Evolutionary conservation across 2,329 filamentous ascomycete species (phyloP).

Genomic region (Rhinocladiella mackenziei): DNA sequence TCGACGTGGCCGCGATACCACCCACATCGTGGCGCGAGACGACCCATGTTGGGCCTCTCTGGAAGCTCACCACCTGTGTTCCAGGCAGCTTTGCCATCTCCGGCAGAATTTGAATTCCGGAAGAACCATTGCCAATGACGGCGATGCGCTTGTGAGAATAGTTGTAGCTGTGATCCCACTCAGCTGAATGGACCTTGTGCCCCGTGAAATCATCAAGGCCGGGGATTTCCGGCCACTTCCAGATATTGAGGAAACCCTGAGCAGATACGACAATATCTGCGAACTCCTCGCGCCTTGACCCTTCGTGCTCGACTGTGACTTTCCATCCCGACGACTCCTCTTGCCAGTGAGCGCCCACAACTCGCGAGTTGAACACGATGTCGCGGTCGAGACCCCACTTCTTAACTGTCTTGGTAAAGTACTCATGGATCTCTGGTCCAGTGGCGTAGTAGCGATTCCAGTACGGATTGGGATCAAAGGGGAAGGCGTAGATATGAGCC

Average conservation of each 20-base stretch:
- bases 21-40: conserved; percentile 31
- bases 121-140: conserved; percentile 35
- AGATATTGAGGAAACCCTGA: conserved; percentile 29
- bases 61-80: conserved; percentile 33
- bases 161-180: conserved; percentile 31
- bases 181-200: conserved; percentile 31
- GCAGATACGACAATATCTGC: conserved; percentile 39
- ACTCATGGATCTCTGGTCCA: conserved; percentile 42
- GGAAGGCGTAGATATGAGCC: conserved; percentile 57
- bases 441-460: conserved; percentile 43
- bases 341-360: conserved; percentile 40
- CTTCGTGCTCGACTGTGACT: conserved; percentile 33
- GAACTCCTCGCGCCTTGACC: conserved; percentile 28
- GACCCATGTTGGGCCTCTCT: conserved; percentile 35
- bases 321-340: conserved; percentile 38
- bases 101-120: conserved; percentile 40
- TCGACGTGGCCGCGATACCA: conserved; percentile 25
- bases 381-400: conserved; percentile 41
- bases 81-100: conserved; percentile 24
- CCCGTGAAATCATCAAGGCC: conserved; percentile 31
- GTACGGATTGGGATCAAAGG: conserved; percentile 42
- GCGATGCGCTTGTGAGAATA: conserved; percentile 31
- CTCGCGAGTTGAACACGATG: conserved; percentile 37
- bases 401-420: conserved; percentile 38
- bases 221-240: conserved; percentile 34